These are phyloP conservation scores for Isabelozyma pseudorhagii DNA, from an alignment of 805 yeast genomes.

Conservation along the genomic window DNA sequence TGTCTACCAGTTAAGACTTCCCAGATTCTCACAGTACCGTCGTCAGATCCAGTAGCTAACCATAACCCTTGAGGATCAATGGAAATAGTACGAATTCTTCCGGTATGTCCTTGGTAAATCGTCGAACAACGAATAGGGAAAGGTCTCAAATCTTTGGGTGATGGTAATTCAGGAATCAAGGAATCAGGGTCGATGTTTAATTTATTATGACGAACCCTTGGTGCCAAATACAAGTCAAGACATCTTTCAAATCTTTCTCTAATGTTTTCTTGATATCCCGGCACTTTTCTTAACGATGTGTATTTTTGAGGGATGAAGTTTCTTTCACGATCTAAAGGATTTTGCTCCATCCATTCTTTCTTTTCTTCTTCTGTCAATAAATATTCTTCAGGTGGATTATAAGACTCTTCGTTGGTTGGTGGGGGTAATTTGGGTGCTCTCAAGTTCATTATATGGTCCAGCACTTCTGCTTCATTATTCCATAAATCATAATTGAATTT, in stretches of 20 bases:
- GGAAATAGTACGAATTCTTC: slow-evolving; percentile 75
- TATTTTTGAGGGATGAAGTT: slow-evolving; percentile 82
- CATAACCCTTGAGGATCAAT: slow-evolving; percentile 89
- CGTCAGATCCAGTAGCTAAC: slow-evolving; percentile 98
- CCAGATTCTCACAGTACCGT: slow-evolving; percentile 95
- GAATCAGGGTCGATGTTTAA: slow-evolving; percentile 94
- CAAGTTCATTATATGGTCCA: slow-evolving; percentile 84
- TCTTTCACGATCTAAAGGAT: slow-evolving; percentile 73
- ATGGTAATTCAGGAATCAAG: slow-evolving; percentile 91
- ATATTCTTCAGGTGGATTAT: slow-evolving; percentile 97
- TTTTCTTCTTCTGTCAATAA: slow-evolving; percentile 75
- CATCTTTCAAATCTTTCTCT: slow-evolving; percentile 94
- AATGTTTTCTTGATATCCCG: slow-evolving; percentile 82
- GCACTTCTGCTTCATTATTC: slow-evolving; percentile 53
- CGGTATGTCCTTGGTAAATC: slow-evolving; percentile 77
- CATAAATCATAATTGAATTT: slow-evolving; percentile 71
- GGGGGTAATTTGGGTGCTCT: slow-evolving; percentile 96
- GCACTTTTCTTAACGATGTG: slow-evolving; percentile 81
- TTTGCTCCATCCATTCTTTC: slow-evolving; percentile 64
- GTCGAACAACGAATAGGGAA: slow-evolving; percentile 93
- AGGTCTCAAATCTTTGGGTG: slow-evolving; percentile 94
- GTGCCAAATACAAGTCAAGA: slow-evolving; percentile 90
- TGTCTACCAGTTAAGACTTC: slow-evolving; percentile 94
- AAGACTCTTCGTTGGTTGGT: slow-evolving; percentile 94
- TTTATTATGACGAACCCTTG: slow-evolving; percentile 88